Evolutionary conservation across 2,329 filamentous ascomycete genomes (phyloP), one percentile per base, ranked within the genome.

Genomic region (Fusarium sp.): DNA sequence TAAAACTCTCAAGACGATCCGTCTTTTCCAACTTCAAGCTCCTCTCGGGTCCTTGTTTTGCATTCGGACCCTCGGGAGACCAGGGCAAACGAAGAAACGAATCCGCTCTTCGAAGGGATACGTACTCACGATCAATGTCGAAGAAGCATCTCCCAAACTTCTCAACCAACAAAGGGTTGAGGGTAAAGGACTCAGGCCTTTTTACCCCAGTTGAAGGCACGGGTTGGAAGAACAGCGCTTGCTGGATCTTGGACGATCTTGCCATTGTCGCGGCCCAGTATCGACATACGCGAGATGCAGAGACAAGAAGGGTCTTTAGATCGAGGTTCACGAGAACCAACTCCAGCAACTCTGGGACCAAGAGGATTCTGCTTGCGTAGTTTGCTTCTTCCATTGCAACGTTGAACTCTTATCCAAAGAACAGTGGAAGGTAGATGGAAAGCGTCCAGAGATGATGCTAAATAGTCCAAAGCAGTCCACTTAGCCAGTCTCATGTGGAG

Each of bases 311-410:
- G 6, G 75, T 76, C 15, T 63, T 61, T 64, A 75, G 73, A 62
- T 78, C 75, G 8, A 76, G 58, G 11, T 72, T 65, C 16, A 71
- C 38, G 22, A 78, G 54, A 30, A 78, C 75, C 32, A 68, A 66
- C 46, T 78, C 77, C 27, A 77, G 59, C 6, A 78, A 57, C 62
- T 78, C 77, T 9, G 74, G 68, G n/a, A 55, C 14, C 12, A 20
- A 29, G 30, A 61, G 30, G 22, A 61, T 66, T 3, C n/a, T 52
- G 6, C 47, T 18, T 50, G 45, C 32, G 15, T 8, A 27, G 10
- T 38, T 40, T 62, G 49, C 11, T 22, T 25, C 9, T 25, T 50
- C 38, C 49, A 64, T 64, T 15, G n/a, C 34, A 15, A 8, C 18
- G 6, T 43, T n/a, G 22, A 38, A 6, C 8, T 53, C 20, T 53